phyloP scores from a whole-genome alignment of 345 rosid species.

The Euphorbia pulcherrima region DNA sequence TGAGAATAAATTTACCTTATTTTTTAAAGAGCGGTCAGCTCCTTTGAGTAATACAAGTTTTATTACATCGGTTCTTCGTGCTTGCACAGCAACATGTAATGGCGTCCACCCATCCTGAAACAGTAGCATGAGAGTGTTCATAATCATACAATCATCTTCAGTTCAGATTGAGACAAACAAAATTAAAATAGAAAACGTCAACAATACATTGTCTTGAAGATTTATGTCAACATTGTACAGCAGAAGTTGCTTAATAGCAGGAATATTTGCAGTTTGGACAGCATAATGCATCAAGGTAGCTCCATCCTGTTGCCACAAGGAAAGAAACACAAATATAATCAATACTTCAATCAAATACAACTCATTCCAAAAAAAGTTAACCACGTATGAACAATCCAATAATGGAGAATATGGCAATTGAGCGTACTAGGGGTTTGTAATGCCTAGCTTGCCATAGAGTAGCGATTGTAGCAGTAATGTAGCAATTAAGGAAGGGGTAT shows the following conservation, averaged over 20 bases:
- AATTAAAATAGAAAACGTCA: slow-evolving; percentile 1
- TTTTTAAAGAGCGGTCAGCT: slow-evolving; percentile 59
- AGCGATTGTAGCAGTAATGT: too few species aligned
- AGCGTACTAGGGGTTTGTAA: too few species aligned
- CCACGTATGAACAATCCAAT: background rate
- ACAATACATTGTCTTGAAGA: slow-evolving; percentile 71
- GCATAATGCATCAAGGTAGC: slow-evolving; percentile 93
- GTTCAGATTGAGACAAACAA: background rate
- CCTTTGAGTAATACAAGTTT: slow-evolving; percentile 77
- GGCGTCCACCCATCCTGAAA: slow-evolving; percentile 96
- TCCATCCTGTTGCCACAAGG: slow-evolving; percentile 56
- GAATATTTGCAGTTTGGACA: slow-evolving; percentile 71
- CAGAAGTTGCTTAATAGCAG: slow-evolving; percentile 70
- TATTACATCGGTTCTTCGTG: slow-evolving; percentile 68
- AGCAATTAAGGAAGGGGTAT: too few species aligned
- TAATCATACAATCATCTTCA: too few species aligned
- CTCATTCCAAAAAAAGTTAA: background rate
- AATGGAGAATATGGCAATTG: too few species aligned
- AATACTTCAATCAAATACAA: background rate
- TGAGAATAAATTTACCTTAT: slow-evolving; percentile 1
- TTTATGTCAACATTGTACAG: slow-evolving; percentile 76
- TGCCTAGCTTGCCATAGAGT: too few species aligned
- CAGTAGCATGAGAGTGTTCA: slow-evolving; percentile 9
- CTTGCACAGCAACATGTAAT: slow-evolving; percentile 86
- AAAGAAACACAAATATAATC: background rate